Conservation (phyloP, 768 basidiomycete genomes). For the Leccinum pellstonianum region DNA sequence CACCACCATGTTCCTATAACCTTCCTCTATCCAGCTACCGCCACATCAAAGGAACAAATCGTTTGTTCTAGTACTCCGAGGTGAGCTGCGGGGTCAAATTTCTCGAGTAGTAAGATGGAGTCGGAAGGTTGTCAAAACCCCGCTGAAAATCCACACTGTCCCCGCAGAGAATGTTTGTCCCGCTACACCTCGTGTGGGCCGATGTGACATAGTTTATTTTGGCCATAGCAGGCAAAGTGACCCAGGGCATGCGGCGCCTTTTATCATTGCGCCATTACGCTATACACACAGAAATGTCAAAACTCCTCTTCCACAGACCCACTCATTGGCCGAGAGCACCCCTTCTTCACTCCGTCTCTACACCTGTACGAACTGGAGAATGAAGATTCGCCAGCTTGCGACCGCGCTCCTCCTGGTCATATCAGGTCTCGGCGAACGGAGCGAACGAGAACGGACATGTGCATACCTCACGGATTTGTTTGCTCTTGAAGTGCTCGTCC, state of each 20-base stretch:
- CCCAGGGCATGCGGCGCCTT: too few relatives aligned
- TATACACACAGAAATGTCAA: background rate
- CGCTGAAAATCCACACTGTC: background rate
- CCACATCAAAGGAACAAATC: background rate
- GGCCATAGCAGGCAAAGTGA: too few relatives aligned
- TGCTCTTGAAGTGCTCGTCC: constrained; percentile 22
- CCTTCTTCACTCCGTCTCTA: background rate
- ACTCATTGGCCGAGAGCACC: background rate
- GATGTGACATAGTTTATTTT: too few relatives aligned
- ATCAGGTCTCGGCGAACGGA: background rate
- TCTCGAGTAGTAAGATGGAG: background rate
- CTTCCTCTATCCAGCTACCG: background rate
- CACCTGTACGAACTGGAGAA: background rate
- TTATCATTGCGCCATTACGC: background rate
- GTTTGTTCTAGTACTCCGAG: background rate
- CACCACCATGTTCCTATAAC: background rate
- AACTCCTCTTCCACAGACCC: background rate
- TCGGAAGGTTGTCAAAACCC: background rate
- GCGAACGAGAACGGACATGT: background rate
- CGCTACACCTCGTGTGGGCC: background rate
- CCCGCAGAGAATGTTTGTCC: background rate
- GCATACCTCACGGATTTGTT: constrained; percentile 26
- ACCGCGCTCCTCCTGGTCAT: constrained; percentile 20
- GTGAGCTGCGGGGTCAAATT: background rate
- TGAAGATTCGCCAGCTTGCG: constrained; percentile 17